Base-by-base conservation (phyloP, 2,329 filamentous ascomycete genomes). In the Colletotrichum agaves region DNA sequence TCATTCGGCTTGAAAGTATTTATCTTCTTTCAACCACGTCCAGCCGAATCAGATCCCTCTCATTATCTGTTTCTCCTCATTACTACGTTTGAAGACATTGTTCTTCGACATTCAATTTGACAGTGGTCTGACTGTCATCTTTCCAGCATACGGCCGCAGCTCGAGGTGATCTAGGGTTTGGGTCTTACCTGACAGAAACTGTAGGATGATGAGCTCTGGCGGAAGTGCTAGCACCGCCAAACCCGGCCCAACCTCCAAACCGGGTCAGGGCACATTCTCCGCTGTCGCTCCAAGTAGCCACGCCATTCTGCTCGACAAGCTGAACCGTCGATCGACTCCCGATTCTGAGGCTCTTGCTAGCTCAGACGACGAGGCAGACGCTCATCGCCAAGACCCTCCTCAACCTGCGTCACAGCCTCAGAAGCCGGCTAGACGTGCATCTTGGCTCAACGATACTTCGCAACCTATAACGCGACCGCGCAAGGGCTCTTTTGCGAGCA, bases 291-390 rank as follows among this genome's bases (percentile, higher is more conserved):
- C 87, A 21, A 88, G 80, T 73, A 91, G 84, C 73, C 88, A 91
- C 67, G 88, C 88, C 43, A 82, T 90, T 43, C 81, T 93, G 53
- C 84, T 93, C 37, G 93, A 95, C 57, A 96, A 94, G 77, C 84
- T 91, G 56, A 91, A 92, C 74, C 86, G 90, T 63, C 89, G 94
- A 73, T 94, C 93, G 7, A 98, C 95, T 1, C 95, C 95, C 21
- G 96, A 98, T 76, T 98, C 94, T 3, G 95, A 98, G 77, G 95
- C 93, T 58, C 83, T 98, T 67, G 94, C 92, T 59, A 98, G 95
- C 72, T 98, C 94, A 12, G 96, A 98, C 78, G 96, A 98, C 78
- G 96, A 99, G 78, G 86, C 84, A 64, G 92, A 97, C 69, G 85
- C 89, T 75, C 85, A 87, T 72, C 84, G 84, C 49, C 83, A 87